Evolutionary conservation across 2,329 filamentous ascomycete genomes (phyloP), one percentile per base, ranked within the genome.

Genomic region (Parastagonospora nodorum): DNA sequence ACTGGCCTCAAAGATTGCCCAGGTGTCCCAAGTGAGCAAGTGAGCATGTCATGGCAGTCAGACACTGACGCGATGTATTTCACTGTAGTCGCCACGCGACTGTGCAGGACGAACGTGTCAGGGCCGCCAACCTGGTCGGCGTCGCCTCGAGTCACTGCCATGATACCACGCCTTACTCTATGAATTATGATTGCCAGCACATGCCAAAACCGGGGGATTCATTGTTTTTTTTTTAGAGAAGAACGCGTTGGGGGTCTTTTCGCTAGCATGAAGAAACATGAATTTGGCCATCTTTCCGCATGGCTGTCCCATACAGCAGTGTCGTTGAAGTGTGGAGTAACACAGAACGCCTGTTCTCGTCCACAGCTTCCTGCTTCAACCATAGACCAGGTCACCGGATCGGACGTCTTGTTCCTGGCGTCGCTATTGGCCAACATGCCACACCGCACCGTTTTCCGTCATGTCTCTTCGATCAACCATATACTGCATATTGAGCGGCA

Each of bases 361-460:
- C 45, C 42, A 45, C 38, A 14, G 40, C 37, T n/a, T 49, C 30
- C 38, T 51, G 41, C 32, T 49, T 38, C 31, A 38, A 53, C 51
- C 57, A 49, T 49, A 19, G 60, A 68, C 67, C 67, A 37, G 68
- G 68, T 66, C 60, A 37, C 45, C 54, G 67, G 53, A 53, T 35
- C 32, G 24, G 28, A 39, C 45, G 42, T 33, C 51, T 48, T 36
- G 42, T 43, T 38, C 37, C 47, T 37, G 16, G 56, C 44, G 46
- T 54, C 49, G 50, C 45, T 14, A 57, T 63, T 61, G 61, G 64
- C 42, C 44, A 48, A 36, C 49, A 43, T 44, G 41, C 44, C 46
- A 57, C 47, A 48, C 45, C 50, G 35, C 63, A 60, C 68, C 68
- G 71, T 73, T 73, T 72, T 62, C 64, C 69, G 71, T 73, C 69